phyloP scores from a whole-genome alignment of 2,329 filamentous ascomycete genomes.

The Colletotrichum eremochloae region DNA sequence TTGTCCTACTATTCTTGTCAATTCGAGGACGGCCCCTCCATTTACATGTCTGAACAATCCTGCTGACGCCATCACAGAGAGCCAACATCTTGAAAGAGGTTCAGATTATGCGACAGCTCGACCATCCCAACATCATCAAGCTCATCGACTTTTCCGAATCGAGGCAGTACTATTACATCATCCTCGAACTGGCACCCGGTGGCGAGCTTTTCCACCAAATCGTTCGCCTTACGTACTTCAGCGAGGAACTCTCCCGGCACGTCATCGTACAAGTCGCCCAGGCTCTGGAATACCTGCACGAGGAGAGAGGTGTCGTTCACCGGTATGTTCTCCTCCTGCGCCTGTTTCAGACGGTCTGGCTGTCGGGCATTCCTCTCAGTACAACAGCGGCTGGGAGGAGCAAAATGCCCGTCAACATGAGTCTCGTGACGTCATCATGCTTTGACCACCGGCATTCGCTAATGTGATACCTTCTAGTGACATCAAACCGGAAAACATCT shows the following conservation, averaged over 20 bases:
- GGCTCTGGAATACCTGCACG: slow-evolving; percentile 92
- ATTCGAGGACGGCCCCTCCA: slow-evolving; percentile 42
- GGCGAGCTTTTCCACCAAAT: slow-evolving; percentile 99
- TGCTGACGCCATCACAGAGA: slow-evolving; percentile 70
- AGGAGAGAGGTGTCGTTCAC: slow-evolving; percentile 95
- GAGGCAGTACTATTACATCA: slow-evolving; percentile 95
- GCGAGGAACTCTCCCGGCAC: slow-evolving; percentile 92
- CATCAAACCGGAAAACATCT: slow-evolving; percentile 97
- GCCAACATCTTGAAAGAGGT: slow-evolving; percentile 99
- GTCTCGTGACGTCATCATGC: slow-evolving; percentile 48
- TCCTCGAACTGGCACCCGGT: slow-evolving; percentile 93
- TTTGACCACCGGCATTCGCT: slow-evolving; percentile 15
- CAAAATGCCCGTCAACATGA: background rate
- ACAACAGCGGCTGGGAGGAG: background rate
- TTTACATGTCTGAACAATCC: background rate
- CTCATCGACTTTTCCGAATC: slow-evolving; percentile 95
- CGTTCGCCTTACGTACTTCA: slow-evolving; percentile 97
- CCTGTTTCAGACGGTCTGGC: background rate
- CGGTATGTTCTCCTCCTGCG: slow-evolving; percentile 71
- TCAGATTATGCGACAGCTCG: slow-evolving; percentile 96
- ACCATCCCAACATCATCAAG: slow-evolving; percentile 96
- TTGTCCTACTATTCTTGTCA: slow-evolving; percentile 42
- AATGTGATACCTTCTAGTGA: slow-evolving; percentile 69
- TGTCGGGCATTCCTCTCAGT: background rate
- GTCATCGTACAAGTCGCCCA: slow-evolving; percentile 97